Evolutionary conservation across 2,329 filamentous ascomycete species (phyloP).

Genomic region (Cytospora chrysosperma): DNA sequence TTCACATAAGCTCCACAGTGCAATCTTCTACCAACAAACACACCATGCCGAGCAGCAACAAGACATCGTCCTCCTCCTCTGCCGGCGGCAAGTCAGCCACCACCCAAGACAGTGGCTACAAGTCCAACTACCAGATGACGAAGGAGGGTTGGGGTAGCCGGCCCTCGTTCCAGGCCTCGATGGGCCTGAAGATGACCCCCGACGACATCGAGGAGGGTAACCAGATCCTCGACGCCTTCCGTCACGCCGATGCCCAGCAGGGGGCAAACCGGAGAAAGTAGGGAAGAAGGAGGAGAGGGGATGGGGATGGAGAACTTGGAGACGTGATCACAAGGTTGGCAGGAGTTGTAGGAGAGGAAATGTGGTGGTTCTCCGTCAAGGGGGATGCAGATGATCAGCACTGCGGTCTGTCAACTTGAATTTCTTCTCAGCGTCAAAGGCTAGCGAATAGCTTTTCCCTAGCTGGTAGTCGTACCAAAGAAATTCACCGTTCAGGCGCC

Average conservation of each 20-base stretch:
- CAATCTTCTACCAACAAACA: background rate
- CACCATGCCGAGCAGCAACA: background rate
- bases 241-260: background rate
- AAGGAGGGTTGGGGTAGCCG: constrained; percentile 7
- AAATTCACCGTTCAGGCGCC: background rate
- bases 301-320: background rate
- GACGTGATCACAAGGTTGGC: background rate
- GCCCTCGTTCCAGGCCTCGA: constrained; percentile 2
- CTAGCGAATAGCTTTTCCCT: background rate
- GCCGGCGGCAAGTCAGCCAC: background rate
- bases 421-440: background rate
- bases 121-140: constrained; percentile 7
- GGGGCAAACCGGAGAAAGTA: background rate
- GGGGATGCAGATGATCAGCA: background rate
- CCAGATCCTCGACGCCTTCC: constrained; percentile 2
- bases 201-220: constrained; percentile 12
- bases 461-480: background rate
- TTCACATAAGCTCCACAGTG: background rate
- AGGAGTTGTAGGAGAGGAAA: background rate
- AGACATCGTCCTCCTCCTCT: background rate
- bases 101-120: no score
- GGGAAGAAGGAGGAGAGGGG: background rate
- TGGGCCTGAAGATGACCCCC: constrained; percentile 6
- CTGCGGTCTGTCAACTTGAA: background rate
- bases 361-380: background rate